Base-by-base conservation (phyloP, 257 asterid genomes). In the Salvia splendens region DNA sequence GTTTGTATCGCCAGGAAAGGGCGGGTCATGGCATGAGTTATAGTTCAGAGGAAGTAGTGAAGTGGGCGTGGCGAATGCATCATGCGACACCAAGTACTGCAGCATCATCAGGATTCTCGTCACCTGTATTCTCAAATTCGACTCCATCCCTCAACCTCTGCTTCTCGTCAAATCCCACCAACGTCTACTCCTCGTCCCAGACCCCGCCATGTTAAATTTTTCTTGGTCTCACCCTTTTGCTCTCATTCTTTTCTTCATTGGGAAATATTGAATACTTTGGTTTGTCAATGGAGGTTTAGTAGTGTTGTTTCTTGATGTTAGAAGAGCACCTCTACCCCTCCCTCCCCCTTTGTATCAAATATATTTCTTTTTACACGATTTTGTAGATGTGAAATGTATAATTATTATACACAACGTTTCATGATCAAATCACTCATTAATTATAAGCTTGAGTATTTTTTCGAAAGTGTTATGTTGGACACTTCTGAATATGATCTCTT, bases 91-190 rank as follows among this genome's bases (percentile, higher is more conserved):
- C 85, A 68, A 41, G 81, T 61, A 40, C 75, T 79, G 95, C 96
- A 86, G 96, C 96, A 89, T 89, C 96, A 89, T 89, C 96, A 86
- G 96, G 96, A 89, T 89, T 89, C 96, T 70, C 87, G 76, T 66
- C 83, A 64, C 78, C 83, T 69, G 80, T 60, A 72, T 24, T 24
- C 30, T 24, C 30, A 24, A 24, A 24, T 58, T 40, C 77, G 4
- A 68, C 73, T 24, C 30, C 30, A 15, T 33, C 74, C n/a, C 70
- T 24, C 51, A 65, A 71, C 59, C 79, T 72, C 32, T 74, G 83
- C 65, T 84, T 79, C 54, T 68, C 88, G 28, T 67, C 86, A 12
- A 72, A 72, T 60, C 78, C 86, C 28, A 15, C 73, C 10, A 70
- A 64, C 65, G 43, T 76, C 20, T 45, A 0, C 30, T 24, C 30